A percentile compares a stretch with the other conserved stretches of the same genome.
Conservation (phyloP, 345 rosid species). For the Syzygium jambos region DNA sequence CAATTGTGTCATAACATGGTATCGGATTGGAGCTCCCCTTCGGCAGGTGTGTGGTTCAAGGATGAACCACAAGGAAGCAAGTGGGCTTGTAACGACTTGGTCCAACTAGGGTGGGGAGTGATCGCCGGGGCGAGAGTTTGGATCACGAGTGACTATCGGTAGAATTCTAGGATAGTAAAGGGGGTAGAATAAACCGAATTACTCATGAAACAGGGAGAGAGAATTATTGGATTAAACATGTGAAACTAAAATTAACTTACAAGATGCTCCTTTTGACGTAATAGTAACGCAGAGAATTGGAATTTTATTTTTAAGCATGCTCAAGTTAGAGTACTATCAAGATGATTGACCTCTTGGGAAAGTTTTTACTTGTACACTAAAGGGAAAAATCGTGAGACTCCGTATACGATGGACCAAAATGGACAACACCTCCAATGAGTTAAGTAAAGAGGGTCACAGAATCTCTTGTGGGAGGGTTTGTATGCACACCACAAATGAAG, state of each 20-base stretch:
- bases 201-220: not conserved
- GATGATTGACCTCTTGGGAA: no score
- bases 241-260: not conserved
- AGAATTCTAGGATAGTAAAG: no score
- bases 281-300: no score
- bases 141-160: not conserved
- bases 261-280: not conserved
- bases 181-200: not conserved
- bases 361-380: not conserved
- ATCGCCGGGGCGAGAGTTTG: not conserved
- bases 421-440: no score
- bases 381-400: not conserved
- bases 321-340: no score
- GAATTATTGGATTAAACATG: no score
- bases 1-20: not conserved
- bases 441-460: no score
- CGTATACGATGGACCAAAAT: not conserved
- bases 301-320: not conserved
- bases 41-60: not conserved
- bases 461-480: not conserved
- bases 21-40: not conserved
- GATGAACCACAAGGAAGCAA: no score
- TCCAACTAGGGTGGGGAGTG: accelerated
- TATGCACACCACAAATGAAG: not conserved
- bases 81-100: not conserved